Evolutionary conservation across 495 filamentous ascomycete species (phyloP), one percentile per base, ranked within the genome.

Genomic region (Bathelium albidoporum): DNA sequence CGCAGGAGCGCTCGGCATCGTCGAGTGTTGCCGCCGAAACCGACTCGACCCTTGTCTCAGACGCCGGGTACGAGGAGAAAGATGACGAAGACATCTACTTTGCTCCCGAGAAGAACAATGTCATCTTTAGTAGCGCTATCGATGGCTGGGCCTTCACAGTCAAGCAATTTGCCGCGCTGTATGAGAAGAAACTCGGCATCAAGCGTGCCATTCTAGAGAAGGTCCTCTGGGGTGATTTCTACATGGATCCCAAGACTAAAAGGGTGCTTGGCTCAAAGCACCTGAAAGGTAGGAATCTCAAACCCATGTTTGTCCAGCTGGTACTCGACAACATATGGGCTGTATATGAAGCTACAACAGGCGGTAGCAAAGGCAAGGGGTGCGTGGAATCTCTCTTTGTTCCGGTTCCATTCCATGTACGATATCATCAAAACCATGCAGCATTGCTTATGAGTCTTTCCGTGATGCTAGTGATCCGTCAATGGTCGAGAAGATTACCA

Each of bases 61-160:
- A 74, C 10, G 49, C 16, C 9, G 49, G 49, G 4, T 99, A 89
- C 64, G 86, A 96, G 72, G 94, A 97, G 70, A 87, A 85, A 68
- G 94, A 97, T 70, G 94, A 99, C 72, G 94, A 97, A 69, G 92
- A 96, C 72, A 83, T 99, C 36, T 99, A 99, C 73, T 99, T 99
- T 76, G 90, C 92, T 10, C 94, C 94, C 0, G 95, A 97, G 72
- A 96, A 93, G 70, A 94, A 96, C 67, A 99, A 99, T 70, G 94
- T 99, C 72, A 97, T 99, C 63, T 99, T 99, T 69, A 89, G 91
- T 77, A 96, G 91, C 70, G 94, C 94, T 31, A 87, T 96, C 59
- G 94, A 99, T 71, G 94, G 95, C 39, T 99, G 94, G 94, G 94
- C 94, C 1, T 99, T 97, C 67, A 99, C 94, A 0, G 83, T 96